These are phyloP conservation scores for Athelia sp. DNA, from an alignment of 1,284 basidiomycete genomes.

Conservation along the genomic window DNA sequence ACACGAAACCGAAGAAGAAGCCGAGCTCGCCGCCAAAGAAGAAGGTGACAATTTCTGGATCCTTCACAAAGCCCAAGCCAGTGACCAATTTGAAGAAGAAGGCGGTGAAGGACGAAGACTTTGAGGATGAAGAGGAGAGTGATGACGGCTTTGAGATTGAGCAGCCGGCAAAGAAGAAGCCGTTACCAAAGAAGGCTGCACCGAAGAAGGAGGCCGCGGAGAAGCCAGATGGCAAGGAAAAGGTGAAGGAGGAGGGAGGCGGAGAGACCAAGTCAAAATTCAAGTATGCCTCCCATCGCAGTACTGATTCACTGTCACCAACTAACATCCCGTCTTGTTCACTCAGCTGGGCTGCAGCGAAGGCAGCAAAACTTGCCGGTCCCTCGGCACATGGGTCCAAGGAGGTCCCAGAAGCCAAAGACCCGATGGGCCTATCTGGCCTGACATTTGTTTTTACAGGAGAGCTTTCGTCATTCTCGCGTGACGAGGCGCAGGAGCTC, in stretches of 20 bases:
- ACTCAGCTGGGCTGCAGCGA: slow-evolving; percentile 61
- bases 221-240: slow-evolving; percentile 14
- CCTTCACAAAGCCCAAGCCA: slow-evolving; percentile 20
- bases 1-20: slow-evolving; percentile 9
- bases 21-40: slow-evolving; percentile 17
- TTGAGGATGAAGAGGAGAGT: slow-evolving; percentile 16
- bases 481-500: slow-evolving; percentile 85
- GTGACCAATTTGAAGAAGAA: slow-evolving; percentile 12
- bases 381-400: slow-evolving; percentile 80
- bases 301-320: slow-evolving; percentile 1
- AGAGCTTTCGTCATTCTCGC: slow-evolving; percentile 81
- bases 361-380: slow-evolving; percentile 63
- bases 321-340: neutral
- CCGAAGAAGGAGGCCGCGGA: slow-evolving; percentile 19
- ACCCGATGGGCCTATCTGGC: slow-evolving; percentile 78
- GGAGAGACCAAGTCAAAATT: slow-evolving; percentile 22
- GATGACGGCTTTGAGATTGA: slow-evolving; percentile 23
- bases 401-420: slow-evolving; percentile 68
- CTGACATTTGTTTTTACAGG: slow-evolving; percentile 96
- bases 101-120: slow-evolving; percentile 16
- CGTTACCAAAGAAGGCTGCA: slow-evolving; percentile 7
- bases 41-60: slow-evolving; percentile 25
- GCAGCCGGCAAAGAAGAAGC: slow-evolving; percentile 21
- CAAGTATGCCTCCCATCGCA: slow-evolving; percentile 17
- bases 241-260: slow-evolving; percentile 17